A percentile compares a stretch with the other conserved stretches of the same genome.
These are phyloP conservation scores for Claviceps sp. DNA, from an alignment of 2,329 filamentous ascomycete species.

Conservation along the genomic window DNA sequence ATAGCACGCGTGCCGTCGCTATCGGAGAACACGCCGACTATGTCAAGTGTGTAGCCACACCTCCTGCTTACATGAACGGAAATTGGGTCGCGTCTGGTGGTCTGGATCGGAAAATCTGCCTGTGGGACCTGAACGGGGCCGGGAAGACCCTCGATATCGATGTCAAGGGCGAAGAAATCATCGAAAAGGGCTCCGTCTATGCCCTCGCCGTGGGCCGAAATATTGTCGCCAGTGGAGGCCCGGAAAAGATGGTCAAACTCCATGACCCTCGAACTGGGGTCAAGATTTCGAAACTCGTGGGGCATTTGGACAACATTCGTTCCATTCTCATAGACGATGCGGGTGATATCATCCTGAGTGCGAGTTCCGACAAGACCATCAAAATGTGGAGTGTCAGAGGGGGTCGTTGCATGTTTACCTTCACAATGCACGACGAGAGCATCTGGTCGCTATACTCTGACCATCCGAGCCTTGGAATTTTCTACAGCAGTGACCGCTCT, in stretches of 20 bases:
- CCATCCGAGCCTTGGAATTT: constrained; percentile 70
- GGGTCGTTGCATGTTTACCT: constrained; percentile 90
- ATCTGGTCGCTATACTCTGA: constrained; percentile 93
- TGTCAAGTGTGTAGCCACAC: constrained; percentile 83
- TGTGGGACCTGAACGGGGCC: constrained; percentile 85
- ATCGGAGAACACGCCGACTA: constrained; percentile 94
- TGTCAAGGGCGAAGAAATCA: constrained; percentile 66
- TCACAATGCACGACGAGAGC: constrained; percentile 98
- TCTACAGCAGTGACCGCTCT: constrained; percentile 89
- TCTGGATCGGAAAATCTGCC: constrained; percentile 76
- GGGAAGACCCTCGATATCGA: constrained; percentile 83
- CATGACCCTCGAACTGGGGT: constrained; percentile 87
- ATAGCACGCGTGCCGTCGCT: constrained; percentile 42
- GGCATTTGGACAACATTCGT: constrained; percentile 88
- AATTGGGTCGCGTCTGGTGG: constrained; percentile 92
- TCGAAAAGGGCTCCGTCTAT: constrained; percentile 91
- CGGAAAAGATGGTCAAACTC: constrained; percentile 81
- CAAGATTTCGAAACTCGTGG: constrained; percentile 89
- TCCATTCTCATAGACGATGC: constrained; percentile 81
- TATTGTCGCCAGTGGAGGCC: constrained; percentile 82
- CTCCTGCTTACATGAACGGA: constrained; percentile 42
- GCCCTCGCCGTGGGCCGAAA: constrained; percentile 68
- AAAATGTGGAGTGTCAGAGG: constrained; percentile 97
- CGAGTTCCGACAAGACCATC: constrained; percentile 90
- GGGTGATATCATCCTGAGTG: constrained; percentile 84